These are phyloP conservation scores for Cladophialophora carrionii DNA, from an alignment of 2,329 filamentous ascomycete genomes.

Conservation along the genomic window DNA sequence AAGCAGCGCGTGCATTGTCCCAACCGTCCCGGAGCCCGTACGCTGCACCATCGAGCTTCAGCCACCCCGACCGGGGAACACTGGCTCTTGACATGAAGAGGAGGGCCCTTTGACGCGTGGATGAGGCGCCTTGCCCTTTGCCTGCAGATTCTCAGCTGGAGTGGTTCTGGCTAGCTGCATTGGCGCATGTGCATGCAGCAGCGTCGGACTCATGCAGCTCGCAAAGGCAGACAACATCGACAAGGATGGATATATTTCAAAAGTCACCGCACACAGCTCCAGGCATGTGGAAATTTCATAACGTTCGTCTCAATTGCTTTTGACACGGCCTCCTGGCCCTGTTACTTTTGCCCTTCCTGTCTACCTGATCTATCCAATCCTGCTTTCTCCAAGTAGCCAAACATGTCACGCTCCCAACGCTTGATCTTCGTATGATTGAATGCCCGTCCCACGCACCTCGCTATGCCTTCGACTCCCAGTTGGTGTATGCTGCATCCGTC, in stretches of 20 bases:
- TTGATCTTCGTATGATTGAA: slow-evolving; percentile 17
- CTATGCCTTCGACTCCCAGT: slow-evolving; percentile 20
- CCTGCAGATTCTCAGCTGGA: slow-evolving; percentile 24
- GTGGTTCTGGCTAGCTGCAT: slow-evolving; percentile 20
- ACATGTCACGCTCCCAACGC: slow-evolving; percentile 1
- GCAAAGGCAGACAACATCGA: slow-evolving; percentile 11
- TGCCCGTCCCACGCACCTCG: slow-evolving; percentile 20
- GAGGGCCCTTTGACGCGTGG: slow-evolving; percentile 12
- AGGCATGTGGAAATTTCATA: slow-evolving; percentile 11
- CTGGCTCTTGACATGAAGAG: slow-evolving; percentile 11
- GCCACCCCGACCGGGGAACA: slow-evolving; percentile 1
- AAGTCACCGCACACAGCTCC: background rate
- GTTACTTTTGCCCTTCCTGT: background rate
- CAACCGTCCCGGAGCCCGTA: background rate
- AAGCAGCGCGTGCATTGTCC: slow-evolving; percentile 10
- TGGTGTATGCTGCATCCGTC: slow-evolving; percentile 8
- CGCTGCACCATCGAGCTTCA: background rate
- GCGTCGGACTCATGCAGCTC: slow-evolving; percentile 21
- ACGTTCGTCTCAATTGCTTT: background rate
- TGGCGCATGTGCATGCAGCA: slow-evolving; percentile 23
- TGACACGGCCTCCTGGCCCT: background rate
- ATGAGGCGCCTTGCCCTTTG: slow-evolving; percentile 6
- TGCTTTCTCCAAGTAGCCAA: background rate
- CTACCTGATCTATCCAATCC: slow-evolving; percentile 18
- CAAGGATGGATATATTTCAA: slow-evolving; percentile 10